These are phyloP conservation scores for Calonectria montana DNA, from an alignment of 2,329 filamentous ascomycete genomes.

Conservation along the genomic window DNA sequence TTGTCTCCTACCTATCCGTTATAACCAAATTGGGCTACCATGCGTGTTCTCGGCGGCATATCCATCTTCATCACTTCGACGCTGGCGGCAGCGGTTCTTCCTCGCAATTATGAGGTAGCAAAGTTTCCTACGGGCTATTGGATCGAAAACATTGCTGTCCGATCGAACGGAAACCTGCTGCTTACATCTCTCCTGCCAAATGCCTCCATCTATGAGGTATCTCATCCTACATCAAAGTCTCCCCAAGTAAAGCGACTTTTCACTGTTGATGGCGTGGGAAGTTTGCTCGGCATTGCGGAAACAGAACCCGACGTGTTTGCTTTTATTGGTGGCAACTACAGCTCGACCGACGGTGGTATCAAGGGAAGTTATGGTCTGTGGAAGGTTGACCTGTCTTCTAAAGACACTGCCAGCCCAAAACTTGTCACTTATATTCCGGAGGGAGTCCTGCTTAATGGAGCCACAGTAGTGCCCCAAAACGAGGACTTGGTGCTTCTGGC, in stretches of 20 bases:
- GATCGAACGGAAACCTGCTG: not conserved
- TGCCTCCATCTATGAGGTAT: not conserved
- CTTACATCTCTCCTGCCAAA: not conserved
- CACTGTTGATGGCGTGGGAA: not conserved
- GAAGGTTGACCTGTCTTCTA: not conserved
- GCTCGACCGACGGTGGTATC: not conserved
- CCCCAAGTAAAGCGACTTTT: not conserved
- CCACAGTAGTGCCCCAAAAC: not conserved
- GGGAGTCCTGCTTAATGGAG: not conserved
- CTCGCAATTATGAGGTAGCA: not conserved
- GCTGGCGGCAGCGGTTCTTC: not conserved
- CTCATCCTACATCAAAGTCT: not conserved
- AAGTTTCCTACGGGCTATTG: not conserved
- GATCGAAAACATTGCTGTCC: constrained; percentile 2
- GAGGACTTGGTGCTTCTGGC: not conserved
- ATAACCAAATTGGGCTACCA: too few relatives aligned
- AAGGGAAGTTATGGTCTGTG: constrained; percentile 1
- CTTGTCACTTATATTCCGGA: not conserved
- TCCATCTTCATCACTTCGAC: not conserved
- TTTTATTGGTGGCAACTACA: not conserved
- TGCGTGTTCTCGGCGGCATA: not conserved
- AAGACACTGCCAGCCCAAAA: not conserved
- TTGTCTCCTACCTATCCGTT: too few relatives aligned
- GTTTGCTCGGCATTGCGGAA: constrained; percentile 4
- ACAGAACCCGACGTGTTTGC: not conserved